Conservation (phyloP, 169 alveolate species). For the Sarcocystis neurona region DNA sequence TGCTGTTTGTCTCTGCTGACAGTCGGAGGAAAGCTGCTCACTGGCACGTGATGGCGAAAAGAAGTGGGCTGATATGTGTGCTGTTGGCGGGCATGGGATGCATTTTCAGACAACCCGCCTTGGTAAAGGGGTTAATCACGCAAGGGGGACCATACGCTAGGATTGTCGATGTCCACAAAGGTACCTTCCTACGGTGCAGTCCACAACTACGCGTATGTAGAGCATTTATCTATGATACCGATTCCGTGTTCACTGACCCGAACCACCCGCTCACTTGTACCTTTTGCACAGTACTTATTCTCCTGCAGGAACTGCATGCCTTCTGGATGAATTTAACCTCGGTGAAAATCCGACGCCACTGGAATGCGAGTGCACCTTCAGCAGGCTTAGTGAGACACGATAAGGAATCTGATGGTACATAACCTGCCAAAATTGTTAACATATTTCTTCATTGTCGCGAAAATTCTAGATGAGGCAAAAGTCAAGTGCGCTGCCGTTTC, state of each 20-base stretch:
- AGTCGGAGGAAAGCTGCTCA: not conserved
- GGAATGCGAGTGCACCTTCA: slow-evolving; percentile 28
- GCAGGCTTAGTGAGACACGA: not conserved
- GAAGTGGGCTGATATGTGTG: not conserved
- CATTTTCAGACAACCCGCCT: not conserved
- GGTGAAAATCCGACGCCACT: slow-evolving; percentile 6
- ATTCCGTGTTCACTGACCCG: not conserved
- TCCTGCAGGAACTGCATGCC: slow-evolving; percentile 38
- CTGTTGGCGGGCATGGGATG: not conserved
- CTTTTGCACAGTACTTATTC: too few relatives aligned
- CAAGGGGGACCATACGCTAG: slow-evolving; percentile 21
- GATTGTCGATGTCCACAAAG: slow-evolving; percentile 27
- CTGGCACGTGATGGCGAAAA: not conserved
- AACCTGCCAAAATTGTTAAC: not conserved
- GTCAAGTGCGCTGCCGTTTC: slow-evolving; percentile 35
- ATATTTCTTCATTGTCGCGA: not conserved
- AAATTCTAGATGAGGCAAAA: not conserved
- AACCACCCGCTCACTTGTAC: too few relatives aligned
- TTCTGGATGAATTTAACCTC: slow-evolving; percentile 3
- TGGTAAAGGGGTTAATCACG: slow-evolving; percentile 5
- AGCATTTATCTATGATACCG: not conserved
- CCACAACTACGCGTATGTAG: too few relatives aligned
- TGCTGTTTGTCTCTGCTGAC: not conserved
- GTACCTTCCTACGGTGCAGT: too few relatives aligned
- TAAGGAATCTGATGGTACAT: not conserved